Evolutionary conservation across 345 rosid genomes (phyloP), one percentile per base, ranked within the genome.

Genomic region (Anacardium occidentale): DNA sequence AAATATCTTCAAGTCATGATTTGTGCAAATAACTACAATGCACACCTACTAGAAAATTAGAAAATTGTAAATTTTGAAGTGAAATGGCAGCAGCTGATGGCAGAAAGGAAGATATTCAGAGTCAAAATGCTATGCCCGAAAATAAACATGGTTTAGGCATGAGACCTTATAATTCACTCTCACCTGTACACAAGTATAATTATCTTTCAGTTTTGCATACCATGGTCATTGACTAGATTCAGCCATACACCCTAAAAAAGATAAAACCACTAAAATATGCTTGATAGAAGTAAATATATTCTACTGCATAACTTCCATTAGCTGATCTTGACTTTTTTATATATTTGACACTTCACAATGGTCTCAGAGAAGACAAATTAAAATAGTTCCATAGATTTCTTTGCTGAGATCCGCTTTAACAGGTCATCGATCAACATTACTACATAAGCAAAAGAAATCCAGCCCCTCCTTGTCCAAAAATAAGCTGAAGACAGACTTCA

Each of bases 361-460:
- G 63, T 66, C 69, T 74, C 82, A 91, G 47, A 89, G 87, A 61
- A 42, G 5, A 83, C 83, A 12, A 89, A 90, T 85, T 84, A 91
- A 62, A 92, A 93, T 78, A 87, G 96, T 57, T 90, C 91, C 92
- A 88, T 85, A 50, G 97, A 91, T 71, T 85, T 90, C 86, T 89
- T 91, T 9, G 90, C 94, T 32, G 97, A 90, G 73, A 90, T 88
- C 22, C 92, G 85, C 78, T 79, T 89, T 0, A 85, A 83, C 53
- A 95, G 94, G 60, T 90, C 93, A 50, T 90, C 90, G 65, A 80
- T 86, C 89, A 94, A 79, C 96, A 91, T 87, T 85, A 87, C 83
- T 94, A 88, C 32, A 29, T 29, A 1, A 29, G 32, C 32, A 93
- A 52, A 88, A 81, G 26, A 88, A 85, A 81, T 94, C 85, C 44